These are phyloP conservation scores for Russula emetica DNA, from an alignment of 768 basidiomycete species.

Conservation along the genomic window DNA sequence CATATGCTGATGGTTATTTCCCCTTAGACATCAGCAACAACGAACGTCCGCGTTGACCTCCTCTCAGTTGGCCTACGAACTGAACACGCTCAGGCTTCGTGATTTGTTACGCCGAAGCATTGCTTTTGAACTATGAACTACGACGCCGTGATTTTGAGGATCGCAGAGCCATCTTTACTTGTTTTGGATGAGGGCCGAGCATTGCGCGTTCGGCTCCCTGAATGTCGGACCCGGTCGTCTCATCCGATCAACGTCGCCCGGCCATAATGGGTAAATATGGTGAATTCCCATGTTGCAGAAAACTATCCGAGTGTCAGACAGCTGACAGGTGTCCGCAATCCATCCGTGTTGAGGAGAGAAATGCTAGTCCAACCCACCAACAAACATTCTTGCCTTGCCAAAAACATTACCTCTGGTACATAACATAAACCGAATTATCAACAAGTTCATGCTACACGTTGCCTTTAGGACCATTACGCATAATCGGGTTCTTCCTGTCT, in stretches of 20 bases:
- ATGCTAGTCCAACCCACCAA: background rate
- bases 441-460: background rate
- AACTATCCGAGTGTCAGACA: background rate
- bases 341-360: background rate
- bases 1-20: background rate
- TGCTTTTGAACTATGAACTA: background rate
- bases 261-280: background rate
- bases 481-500: background rate
- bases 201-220: background rate
- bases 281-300: background rate
- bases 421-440: slow-evolving; percentile 9
- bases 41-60: background rate
- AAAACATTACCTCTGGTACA: background rate
- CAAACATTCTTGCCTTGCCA: background rate
- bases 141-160: background rate
- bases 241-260: background rate
- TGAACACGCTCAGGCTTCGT: background rate
- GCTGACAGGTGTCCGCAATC: background rate
- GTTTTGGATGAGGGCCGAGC: no score
- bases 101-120: background rate
- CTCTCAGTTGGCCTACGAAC: no score
- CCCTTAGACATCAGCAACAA: background rate
- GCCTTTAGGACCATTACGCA: no score
- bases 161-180: background rate
- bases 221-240: background rate